Percentiles rank a stretch among this genome's conserved stretches.
phyloP scores from a whole-genome alignment of 805 yeast genomes.

The Candida loeiensis region DNA sequence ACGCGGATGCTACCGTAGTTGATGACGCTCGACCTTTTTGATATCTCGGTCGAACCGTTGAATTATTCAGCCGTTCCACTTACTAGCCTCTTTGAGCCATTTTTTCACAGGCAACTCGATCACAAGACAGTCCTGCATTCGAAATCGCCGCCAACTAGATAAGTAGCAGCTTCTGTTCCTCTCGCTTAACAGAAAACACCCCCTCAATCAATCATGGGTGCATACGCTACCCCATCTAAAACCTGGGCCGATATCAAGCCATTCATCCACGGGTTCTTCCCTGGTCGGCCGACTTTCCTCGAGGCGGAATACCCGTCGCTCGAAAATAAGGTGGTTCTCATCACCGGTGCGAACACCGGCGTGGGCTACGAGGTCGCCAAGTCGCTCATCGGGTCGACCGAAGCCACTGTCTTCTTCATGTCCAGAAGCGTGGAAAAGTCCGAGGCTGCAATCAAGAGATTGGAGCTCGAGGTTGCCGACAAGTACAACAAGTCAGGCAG shows the following conservation, averaged over 20 bases:
- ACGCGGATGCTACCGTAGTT: too few relatives aligned
- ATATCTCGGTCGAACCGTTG: too few relatives aligned
- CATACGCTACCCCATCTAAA: background rate
- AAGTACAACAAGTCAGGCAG: conserved; percentile 13
- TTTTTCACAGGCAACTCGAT: too few relatives aligned
- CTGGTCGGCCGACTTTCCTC: conserved; percentile 19
- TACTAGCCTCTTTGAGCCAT: too few relatives aligned
- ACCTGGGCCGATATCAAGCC: conserved; percentile 6
- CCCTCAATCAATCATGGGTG: background rate
- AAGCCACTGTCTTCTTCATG: conserved; percentile 32
- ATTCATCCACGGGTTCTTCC: conserved; percentile 6
- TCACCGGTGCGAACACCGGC: conserved; percentile 41
- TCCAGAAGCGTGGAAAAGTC: conserved; percentile 35
- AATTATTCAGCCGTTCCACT: too few relatives aligned
- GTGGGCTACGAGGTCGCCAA: conserved; percentile 27
- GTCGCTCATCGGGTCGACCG: conserved; percentile 26
- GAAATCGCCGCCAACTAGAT: too few relatives aligned
- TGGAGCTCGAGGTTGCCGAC: conserved; percentile 21
- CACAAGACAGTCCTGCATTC: too few relatives aligned
- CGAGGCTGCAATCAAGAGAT: conserved; percentile 20
- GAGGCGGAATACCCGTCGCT: conserved; percentile 34
- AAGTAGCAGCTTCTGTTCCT: too few relatives aligned
- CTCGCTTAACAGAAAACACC: too few relatives aligned
- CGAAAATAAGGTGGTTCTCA: conserved; percentile 34
- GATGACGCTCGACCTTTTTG: too few relatives aligned